Evolutionary conservation across 495 filamentous ascomycete genomes (phyloP).

Genomic region (Clohesyomyces aquaticus): DNA sequence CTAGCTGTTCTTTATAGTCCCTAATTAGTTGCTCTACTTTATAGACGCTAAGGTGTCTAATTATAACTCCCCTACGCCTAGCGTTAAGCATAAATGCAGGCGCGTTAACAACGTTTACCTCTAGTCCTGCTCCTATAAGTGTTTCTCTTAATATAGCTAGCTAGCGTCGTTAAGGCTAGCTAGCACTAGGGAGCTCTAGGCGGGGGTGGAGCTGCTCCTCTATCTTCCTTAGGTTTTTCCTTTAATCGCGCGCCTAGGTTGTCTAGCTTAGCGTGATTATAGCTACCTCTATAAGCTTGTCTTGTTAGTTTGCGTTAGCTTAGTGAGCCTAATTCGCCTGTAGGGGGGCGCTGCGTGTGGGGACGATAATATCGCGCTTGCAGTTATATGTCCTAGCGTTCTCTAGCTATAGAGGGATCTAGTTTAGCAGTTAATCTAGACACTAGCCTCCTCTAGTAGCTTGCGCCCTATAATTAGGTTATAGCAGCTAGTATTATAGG

Average conservation of each 20-base stretch:
- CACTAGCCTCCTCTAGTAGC: not conserved
- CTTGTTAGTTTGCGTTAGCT: not conserved
- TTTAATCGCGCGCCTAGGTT: not conserved
- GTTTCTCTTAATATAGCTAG: too few species aligned
- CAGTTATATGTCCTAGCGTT: not conserved
- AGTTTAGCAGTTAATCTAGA: not conserved
- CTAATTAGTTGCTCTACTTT: too few species aligned
- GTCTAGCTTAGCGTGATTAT: slow-evolving; percentile 13
- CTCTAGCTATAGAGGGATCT: not conserved
- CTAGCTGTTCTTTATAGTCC: too few species aligned
- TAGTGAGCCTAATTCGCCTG: not conserved
- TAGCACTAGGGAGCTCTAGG: too few species aligned
- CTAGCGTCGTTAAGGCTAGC: too few species aligned
- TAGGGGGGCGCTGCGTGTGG: not conserved
- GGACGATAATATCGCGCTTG: slow-evolving; percentile 1
- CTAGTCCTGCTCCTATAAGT: too few species aligned
- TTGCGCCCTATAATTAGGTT: not conserved
- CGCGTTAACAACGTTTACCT: too few species aligned
- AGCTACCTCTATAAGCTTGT: not conserved
- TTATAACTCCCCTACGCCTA: too few species aligned
- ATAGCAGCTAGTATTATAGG: not conserved
- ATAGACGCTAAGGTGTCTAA: too few species aligned
- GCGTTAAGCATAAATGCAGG: too few species aligned
- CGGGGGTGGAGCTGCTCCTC: too few species aligned
- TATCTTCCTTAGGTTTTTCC: slow-evolving; percentile 16